Percentiles rank a stretch among this genome's conserved stretches.
These are phyloP conservation scores for Harringtonia aguacate DNA, from an alignment of 2,329 filamentous ascomycete genomes.

Conservation along the genomic window DNA sequence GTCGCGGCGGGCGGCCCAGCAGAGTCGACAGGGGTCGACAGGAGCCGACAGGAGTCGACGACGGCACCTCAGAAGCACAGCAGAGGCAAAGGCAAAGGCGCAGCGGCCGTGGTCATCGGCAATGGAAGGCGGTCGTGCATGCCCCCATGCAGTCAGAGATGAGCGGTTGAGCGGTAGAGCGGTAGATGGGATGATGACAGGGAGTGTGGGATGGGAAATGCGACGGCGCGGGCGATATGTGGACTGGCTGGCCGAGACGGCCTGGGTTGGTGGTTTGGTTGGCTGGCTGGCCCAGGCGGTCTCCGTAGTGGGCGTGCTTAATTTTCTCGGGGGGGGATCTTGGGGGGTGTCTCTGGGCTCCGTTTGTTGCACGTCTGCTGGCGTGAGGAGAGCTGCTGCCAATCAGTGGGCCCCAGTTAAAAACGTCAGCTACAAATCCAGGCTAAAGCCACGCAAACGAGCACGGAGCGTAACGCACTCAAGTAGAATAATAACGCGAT, in stretches of 20 bases:
- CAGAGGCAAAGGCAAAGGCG: background rate
- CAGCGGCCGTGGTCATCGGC: slow-evolving; percentile 3
- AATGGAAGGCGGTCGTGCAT: background rate
- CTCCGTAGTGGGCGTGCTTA: no score
- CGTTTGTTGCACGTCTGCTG: no score
- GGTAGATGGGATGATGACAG: slow-evolving; percentile 1
- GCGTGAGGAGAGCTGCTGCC: no score
- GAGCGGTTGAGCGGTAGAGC: background rate
- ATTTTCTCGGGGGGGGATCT: no score
- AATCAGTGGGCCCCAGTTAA: no score
- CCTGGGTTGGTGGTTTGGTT: background rate
- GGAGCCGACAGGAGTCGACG: background rate
- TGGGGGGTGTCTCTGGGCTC: no score
- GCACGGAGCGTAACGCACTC: no score
- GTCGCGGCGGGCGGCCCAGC: no score
- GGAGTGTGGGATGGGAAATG: slow-evolving; percentile 3
- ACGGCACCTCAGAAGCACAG: background rate
- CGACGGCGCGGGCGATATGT: slow-evolving; percentile 5
- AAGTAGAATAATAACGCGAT: no score
- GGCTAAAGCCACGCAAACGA: no score
- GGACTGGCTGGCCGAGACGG: background rate
- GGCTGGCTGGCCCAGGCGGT: no score
- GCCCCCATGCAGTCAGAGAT: background rate
- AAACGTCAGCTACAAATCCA: no score
- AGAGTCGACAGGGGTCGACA: background rate